Conservation (phyloP, 306 rosid genomes). For the Adenanthera pavonina region DNA sequence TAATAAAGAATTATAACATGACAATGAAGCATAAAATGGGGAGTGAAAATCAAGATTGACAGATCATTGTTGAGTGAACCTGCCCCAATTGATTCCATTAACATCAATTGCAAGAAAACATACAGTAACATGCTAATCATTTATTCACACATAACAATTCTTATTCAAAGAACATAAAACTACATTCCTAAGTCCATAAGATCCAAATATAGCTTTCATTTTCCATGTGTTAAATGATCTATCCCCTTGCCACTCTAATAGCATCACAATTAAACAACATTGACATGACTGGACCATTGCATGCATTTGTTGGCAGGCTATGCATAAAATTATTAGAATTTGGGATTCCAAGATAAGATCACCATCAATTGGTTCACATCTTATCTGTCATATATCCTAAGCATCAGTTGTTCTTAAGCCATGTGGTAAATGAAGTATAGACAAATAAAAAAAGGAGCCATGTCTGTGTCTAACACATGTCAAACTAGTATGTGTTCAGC, state of each 20-base stretch:
- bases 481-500: slow-evolving; percentile 1
- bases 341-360: not conserved
- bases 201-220: slow-evolving; percentile 9
- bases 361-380: not conserved
- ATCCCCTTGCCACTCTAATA: not conserved
- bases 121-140: not conserved
- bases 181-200: not conserved
- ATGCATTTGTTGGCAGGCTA: not conserved
- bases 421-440: not conserved
- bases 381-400: not conserved
- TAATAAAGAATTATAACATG: not conserved
- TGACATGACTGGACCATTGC: slow-evolving; percentile 1
- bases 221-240: not conserved
- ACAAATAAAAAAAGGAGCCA: not conserved
- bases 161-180: slow-evolving; percentile 9
- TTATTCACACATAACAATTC: not conserved
- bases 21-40: not conserved
- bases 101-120: not conserved
- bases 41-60: not conserved
- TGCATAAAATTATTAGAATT: not conserved
- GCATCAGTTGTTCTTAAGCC: slow-evolving; percentile 9
- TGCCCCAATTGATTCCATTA: not conserved
- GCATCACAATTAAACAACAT: not conserved
- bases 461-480: not conserved
- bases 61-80: not conserved